A percentile compares a stretch with the other conserved stretches of the same genome.
Evolutionary conservation across 2,329 filamentous ascomycete species (phyloP).

Genomic region (Cylindrodendrum hubeiense): DNA sequence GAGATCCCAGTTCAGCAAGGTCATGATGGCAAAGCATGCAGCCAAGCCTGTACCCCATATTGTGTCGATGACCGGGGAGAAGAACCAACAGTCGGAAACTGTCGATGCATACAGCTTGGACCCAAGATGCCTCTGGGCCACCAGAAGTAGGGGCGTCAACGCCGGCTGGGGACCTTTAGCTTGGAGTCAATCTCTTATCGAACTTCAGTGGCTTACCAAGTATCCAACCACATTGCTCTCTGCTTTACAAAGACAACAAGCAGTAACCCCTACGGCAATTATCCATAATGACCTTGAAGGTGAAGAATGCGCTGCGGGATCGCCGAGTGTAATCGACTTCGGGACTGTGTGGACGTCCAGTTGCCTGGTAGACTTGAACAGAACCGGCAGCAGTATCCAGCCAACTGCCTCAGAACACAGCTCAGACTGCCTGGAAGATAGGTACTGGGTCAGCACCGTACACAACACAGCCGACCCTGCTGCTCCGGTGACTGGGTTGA

Average conservation of each 20-base stretch:
- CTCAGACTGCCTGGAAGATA: conserved; percentile 40
- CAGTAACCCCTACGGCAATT: conserved; percentile 13
- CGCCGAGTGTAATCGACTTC: neutral
- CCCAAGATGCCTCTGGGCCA: conserved; percentile 14
- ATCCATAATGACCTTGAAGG: conserved; percentile 27
- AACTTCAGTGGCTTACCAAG: conserved; percentile 16
- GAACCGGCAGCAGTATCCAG: conserved; percentile 46
- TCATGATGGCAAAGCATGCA: conserved; percentile 19
- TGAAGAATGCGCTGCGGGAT: neutral
- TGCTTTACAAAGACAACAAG: conserved; percentile 29
- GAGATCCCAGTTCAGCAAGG: conserved; percentile 46
- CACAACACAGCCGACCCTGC: conserved; percentile 42
- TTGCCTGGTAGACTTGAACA: conserved; percentile 28
- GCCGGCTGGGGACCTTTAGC: conserved; percentile 31
- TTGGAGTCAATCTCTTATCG: neutral
- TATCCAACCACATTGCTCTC: conserved; percentile 29
- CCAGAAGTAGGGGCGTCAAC: conserved; percentile 41
- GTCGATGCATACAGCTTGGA: neutral
- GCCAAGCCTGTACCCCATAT: neutral
- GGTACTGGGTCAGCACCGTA: conserved; percentile 35
- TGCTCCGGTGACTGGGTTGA: conserved; percentile 14
- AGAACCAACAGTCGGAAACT: neutral
- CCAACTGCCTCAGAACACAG: conserved; percentile 49
- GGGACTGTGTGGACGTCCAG: neutral
- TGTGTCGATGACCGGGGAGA: conserved; percentile 2